Conservation (phyloP, 208 protist species). For the Leishmania braziliensis region DNA sequence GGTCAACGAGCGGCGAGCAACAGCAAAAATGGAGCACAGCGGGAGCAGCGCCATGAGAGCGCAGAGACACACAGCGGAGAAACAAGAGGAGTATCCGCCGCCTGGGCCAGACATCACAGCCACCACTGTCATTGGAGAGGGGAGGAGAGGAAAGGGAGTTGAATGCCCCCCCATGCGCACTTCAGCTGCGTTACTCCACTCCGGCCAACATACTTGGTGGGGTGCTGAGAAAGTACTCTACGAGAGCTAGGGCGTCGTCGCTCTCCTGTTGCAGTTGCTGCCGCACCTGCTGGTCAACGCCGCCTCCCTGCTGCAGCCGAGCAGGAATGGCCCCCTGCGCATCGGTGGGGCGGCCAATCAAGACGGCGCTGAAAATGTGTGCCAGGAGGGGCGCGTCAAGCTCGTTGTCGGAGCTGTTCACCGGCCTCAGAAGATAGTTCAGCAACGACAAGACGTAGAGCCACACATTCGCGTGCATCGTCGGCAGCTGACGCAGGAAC, state of each 20-base stretch:
- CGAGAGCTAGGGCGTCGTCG: constrained; percentile 63
- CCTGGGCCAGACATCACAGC: not conserved
- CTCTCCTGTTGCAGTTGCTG: constrained; percentile 72
- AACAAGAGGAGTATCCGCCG: not conserved
- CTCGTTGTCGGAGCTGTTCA: constrained; percentile 57
- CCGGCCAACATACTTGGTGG: constrained; percentile 48
- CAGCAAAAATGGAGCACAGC: not conserved
- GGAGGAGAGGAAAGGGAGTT: not conserved
- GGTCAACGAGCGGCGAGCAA: not conserved
- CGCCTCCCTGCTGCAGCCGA: constrained; percentile 46
- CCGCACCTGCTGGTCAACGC: constrained; percentile 60
- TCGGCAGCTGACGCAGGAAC: constrained; percentile 80
- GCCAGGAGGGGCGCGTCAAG: constrained; percentile 60
- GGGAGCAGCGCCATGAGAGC: not conserved
- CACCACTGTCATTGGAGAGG: not conserved
- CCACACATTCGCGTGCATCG: constrained; percentile 82
- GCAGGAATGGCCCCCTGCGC: constrained; percentile 30
- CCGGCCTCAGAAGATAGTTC: constrained; percentile 80
- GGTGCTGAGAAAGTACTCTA: constrained; percentile 77
- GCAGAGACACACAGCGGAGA: not conserved
- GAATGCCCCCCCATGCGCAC: not conserved
- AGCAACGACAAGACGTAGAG: constrained; percentile 85
- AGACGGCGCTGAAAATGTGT: constrained; percentile 62
- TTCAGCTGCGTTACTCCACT: constrained; percentile 7
- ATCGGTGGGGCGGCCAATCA: constrained; percentile 57